Conservation (phyloP, 257 asterid species). For the Scutellaria minor region DNA sequence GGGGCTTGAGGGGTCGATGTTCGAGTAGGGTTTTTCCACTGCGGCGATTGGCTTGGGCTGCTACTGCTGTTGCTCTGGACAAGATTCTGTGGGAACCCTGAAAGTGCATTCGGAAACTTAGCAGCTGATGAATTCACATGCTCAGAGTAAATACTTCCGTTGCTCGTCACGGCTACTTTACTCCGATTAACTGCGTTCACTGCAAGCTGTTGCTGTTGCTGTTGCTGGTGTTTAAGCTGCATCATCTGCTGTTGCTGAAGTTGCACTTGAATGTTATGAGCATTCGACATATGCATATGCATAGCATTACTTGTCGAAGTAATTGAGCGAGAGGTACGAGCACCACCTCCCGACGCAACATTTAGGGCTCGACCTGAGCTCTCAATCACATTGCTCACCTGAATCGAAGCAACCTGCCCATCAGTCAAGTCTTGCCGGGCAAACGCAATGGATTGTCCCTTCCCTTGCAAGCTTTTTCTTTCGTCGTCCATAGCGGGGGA, state of each 20-base stretch:
- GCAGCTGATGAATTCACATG: constrained; percentile 56
- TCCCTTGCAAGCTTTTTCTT: constrained; percentile 55
- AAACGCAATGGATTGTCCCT: constrained; percentile 81
- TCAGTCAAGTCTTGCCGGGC: constrained; percentile 63
- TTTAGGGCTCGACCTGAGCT: constrained; percentile 56
- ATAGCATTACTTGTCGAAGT: constrained; percentile 32
- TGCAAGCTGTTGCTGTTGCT: constrained; percentile 51
- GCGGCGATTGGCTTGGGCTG: constrained; percentile 74
- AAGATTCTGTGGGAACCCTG: constrained; percentile 72
- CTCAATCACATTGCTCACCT: constrained; percentile 55
- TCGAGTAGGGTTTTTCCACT: constrained; percentile 71
- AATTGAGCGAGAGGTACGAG: constrained; percentile 54
- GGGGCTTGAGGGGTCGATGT: constrained; percentile 57
- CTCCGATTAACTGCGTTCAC: constrained; percentile 51
- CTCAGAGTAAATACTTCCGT: constrained; percentile 63
- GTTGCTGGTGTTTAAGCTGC: constrained; percentile 54
- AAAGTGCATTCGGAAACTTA: constrained; percentile 54
- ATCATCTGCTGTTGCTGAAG: constrained; percentile 55
- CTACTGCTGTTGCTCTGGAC: constrained; percentile 63
- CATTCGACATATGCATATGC: constrained; percentile 46
- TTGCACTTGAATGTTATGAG: constrained; percentile 63
- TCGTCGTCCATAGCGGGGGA: constrained; percentile 64
- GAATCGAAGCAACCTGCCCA: constrained; percentile 45
- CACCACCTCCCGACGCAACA: constrained; percentile 43
- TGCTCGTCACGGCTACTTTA: constrained; percentile 51